A percentile compares a stretch with the other conserved stretches of the same genome.
These are phyloP conservation scores for Carex scoparia DNA, from an alignment of 176 grass and related monocot genomes.

Conservation along the genomic window DNA sequence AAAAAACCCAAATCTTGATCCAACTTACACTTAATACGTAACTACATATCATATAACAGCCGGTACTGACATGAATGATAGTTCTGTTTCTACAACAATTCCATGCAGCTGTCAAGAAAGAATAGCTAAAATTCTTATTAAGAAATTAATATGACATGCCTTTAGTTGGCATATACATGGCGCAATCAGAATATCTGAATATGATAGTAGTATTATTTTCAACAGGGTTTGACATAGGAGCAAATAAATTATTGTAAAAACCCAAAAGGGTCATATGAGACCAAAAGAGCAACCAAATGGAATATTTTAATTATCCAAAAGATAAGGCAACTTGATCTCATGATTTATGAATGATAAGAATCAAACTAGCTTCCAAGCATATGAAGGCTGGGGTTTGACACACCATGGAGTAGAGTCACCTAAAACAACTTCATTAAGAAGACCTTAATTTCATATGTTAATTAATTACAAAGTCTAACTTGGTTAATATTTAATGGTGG, in stretches of 20 bases:
- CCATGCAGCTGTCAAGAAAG: neutral
- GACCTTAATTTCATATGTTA: conserved; percentile 19
- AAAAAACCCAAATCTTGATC: neutral
- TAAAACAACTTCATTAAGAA: conserved; percentile 60
- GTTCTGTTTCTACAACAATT: neutral
- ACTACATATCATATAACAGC: neutral
- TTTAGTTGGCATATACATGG: conserved; percentile 11
- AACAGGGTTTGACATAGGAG: conserved; percentile 27
- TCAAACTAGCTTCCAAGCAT: conserved; percentile 59
- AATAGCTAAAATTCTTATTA: neutral
- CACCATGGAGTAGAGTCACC: conserved; percentile 86
- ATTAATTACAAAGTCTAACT: conserved; percentile 26
- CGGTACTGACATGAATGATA: neutral
- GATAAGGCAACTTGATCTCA: conserved; percentile 22
- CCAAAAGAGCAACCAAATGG: conserved; percentile 9
- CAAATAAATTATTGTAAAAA: conserved; percentile 1
- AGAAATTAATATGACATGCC: conserved; percentile 1
- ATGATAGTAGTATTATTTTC: conserved; percentile 8
- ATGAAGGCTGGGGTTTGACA: conserved; percentile 32
- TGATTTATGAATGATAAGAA: conserved; percentile 39
- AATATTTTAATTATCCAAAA: conserved; percentile 21
- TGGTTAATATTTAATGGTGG: conserved; percentile 21
- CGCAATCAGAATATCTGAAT: conserved; percentile 15
- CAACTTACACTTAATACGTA: neutral
- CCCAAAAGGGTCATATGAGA: neutral